A percentile compares a stretch with the other conserved stretches of the same genome.
Evolutionary conservation across 2,329 filamentous ascomycete genomes (phyloP).

Genomic region (Myriosclerotinia duriaeana): DNA sequence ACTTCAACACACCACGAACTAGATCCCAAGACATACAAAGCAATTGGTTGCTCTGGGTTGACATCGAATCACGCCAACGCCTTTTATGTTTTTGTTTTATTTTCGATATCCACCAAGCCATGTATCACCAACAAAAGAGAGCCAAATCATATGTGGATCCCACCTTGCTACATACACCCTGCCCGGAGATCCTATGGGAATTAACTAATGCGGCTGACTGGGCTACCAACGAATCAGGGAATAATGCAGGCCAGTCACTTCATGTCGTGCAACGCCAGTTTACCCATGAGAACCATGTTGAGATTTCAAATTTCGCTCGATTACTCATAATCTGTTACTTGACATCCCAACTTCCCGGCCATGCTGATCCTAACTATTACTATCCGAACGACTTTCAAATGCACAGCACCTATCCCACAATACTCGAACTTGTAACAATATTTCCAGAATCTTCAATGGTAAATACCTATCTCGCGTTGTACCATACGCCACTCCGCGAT

Average conservation of each 20-base stretch:
- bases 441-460: conserved; percentile 50
- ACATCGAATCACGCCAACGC: conserved; percentile 53
- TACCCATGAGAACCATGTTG: conserved; percentile 22
- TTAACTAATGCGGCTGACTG: conserved; percentile 49
- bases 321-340: conserved; percentile 35
- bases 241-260: conserved; percentile 25
- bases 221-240: conserved; percentile 39
- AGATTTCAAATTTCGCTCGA: conserved; percentile 31
- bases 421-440: conserved; percentile 37
- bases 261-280: conserved; percentile 28
- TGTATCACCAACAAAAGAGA: conserved; percentile 47
- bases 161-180: conserved; percentile 31
- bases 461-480: conserved; percentile 56
- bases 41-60: conserved; percentile 54
- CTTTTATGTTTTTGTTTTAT: conserved; percentile 58
- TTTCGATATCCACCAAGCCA: conserved; percentile 55
- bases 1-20: conserved; percentile 7
- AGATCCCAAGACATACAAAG: conserved; percentile 25
- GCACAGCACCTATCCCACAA: conserved; percentile 19
- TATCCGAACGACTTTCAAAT: conserved; percentile 27
- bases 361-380: conserved; percentile 39
- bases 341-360: conserved; percentile 34
- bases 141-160: conserved; percentile 18
- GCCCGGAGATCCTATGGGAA: conserved; percentile 51
- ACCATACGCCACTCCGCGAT: conserved; percentile 58